Evolutionary conservation across 495 filamentous ascomycete species (phyloP), one percentile per base, ranked within the genome.

Genomic region (Aspergillus bertholletiae): DNA sequence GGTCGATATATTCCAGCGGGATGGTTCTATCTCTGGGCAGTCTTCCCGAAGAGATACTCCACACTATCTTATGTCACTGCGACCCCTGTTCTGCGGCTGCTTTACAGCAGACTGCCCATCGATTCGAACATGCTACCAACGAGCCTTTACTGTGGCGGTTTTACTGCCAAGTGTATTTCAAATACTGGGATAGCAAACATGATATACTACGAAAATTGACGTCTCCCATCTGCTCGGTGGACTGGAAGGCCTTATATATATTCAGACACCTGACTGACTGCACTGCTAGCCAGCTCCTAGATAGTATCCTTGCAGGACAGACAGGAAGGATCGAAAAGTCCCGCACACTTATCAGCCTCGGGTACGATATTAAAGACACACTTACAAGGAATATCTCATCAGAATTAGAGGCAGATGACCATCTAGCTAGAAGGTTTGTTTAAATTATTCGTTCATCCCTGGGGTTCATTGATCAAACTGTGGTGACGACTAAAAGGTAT

Each of bases 291-390:
- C 64, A 62, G 12, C 65, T 85, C 18, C 69, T 98, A 44, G 80
- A 96, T 53, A 80, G 78, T 45, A 86, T 96, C 44, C 73, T 97
- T 40, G 68, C 72, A 23, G 83, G 77, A 17, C 88, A 90, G 63
- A 77, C 80, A 21, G 76, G 81, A 43, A 86, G 91, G 20, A 82
- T 92, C 39, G 74, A 79, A 45, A 85, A 86, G 63, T 83, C 87
- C 48, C 78, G 87, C 53, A 66, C 77, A 32, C 87, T 98, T 48
- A 82, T 85, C 51, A 69, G 76, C 39, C 72, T 84, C 58, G 94
- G 92, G 1, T 93, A 89, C 54, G 91, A 97, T 78, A 89, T 84
- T 20, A 96, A 96, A 65, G 94, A 96, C 65, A 84, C 82, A 21
- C 77, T 98, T 34, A 58, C 93, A 39, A 75, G 79, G 53, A 83